These are phyloP conservation scores for Hypoxylon subgilvum DNA, from an alignment of 495 filamentous ascomycete species.

Conservation along the genomic window DNA sequence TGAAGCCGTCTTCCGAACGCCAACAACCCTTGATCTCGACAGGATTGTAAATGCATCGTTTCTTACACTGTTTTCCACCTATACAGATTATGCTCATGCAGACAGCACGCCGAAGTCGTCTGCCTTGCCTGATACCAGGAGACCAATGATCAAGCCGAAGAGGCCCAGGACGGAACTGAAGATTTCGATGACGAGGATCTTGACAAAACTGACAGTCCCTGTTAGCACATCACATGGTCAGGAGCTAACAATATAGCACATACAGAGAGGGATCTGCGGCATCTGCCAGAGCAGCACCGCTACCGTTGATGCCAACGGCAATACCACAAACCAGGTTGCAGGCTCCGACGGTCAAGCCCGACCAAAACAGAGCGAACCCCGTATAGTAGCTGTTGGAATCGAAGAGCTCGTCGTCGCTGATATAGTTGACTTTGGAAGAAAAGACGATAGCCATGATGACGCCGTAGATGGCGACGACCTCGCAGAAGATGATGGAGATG, in stretches of 20 bases:
- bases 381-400: slow-evolving; percentile 85
- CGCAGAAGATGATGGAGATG: slow-evolving; percentile 99
- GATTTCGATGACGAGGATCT: slow-evolving; percentile 98
- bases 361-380: slow-evolving; percentile 97
- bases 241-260: slow-evolving; percentile 41
- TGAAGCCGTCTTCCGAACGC: slow-evolving; percentile 38
- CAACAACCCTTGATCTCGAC: slow-evolving; percentile 27
- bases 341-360: slow-evolving; percentile 87
- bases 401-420: slow-evolving; percentile 66
- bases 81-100: slow-evolving; percentile 29
- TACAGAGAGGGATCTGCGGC: slow-evolving; percentile 91
- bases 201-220: slow-evolving; percentile 78
- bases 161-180: slow-evolving; percentile 97
- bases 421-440: slow-evolving; percentile 79
- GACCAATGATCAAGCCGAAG: slow-evolving; percentile 95
- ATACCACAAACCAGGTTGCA: slow-evolving; percentile 97
- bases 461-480: slow-evolving; percentile 99
- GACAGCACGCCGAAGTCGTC: slow-evolving; percentile 67
- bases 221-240: slow-evolving; percentile 30
- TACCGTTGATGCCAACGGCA: slow-evolving; percentile 96
- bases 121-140: slow-evolving; percentile 84
- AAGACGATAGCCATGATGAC: slow-evolving; percentile 99
- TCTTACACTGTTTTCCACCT: slow-evolving; percentile 30
- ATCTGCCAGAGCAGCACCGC: slow-evolving; percentile 93
- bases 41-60: slow-evolving; percentile 35